Base-by-base conservation (phyloP, 2,329 filamentous ascomycete genomes). In the Botryotinia calthae region DNA sequence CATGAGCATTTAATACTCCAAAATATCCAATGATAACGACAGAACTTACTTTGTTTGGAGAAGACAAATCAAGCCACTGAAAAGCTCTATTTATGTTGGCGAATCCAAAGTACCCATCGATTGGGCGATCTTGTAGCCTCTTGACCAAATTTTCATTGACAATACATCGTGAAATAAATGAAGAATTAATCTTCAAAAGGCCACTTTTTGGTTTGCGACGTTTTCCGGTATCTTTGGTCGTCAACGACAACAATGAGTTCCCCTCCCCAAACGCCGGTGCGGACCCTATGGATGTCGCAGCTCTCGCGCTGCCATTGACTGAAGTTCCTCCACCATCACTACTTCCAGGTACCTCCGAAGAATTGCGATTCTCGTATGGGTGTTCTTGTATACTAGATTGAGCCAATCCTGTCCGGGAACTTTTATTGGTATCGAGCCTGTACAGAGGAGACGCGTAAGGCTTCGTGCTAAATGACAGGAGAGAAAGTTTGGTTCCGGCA, bases 151-250 rank as follows among this genome's bases (percentile, higher is more conserved):
- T 87, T 78, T 99, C 96, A 79, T 97, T 93, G 25, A 94, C 91
- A 76, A 98, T 97, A 46, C 98, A 95, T 71, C 96, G 87, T n/a
- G 95, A 98, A 44, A 99, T 96, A 80, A 98, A 99, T 0, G 95
- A 97, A 16, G 96, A 99, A 82, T 97, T 98, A 84, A 94, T 98
- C 86, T 99, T 99, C 70, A 95, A 91, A 82, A 99, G 96, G 82
- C 97, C 98, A 83, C 95, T 98, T 86, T 98, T 99, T 3, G 96
- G 96, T 82, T 99, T 99, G 80, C 91, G 89, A 81, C 90, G 88
- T 85, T 98, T 98, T 76, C 88, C 90, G 58, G 88, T 87, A 79
- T 95, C 93, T 79, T 93, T 94, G 44, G 87, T 85, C 28, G 86
- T 85, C 4, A 89, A 81, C 18, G 87, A 85, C 44, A 98, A 85